Base-by-base conservation (phyloP, 192 early-diverging fungal species). In the Oehlia diaphana region DNA sequence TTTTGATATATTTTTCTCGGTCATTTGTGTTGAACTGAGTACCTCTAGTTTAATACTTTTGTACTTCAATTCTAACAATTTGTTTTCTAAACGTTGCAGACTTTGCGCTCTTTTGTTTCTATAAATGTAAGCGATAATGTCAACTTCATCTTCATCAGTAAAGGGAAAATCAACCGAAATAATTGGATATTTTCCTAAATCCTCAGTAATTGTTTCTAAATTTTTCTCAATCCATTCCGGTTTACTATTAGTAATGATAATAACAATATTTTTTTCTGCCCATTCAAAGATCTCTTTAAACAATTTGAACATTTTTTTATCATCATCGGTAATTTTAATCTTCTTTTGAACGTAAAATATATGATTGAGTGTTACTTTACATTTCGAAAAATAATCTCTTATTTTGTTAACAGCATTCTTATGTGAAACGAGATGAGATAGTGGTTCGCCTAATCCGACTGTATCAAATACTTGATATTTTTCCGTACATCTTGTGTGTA, bases 241-340 rank as follows among this genome's bases (percentile, higher is more conserved):
- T 28, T 74, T 66, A n/a, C 77, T 73, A 21, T 79, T 72, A 2
- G 81, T 82, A 2, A 82, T 68, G 0, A 82, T 62, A 8, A 82
- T 47, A 42, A 76, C 64, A 65, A 82, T 79, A 28, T 82, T 82
- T 1, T 3, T 53, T 42, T 82, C 72, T 0, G 65, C 49, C 9
- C 72, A 71, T 39, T 26, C 63, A 50, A 82, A 82, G 6, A 74
- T 79, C 23, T 64, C 31, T 76, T 82, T 82, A 70, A 79, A 82
- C 7, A 77, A 33, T 0, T 72, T 44, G 66, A 79, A 82, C 21
- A 58, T 65, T 10, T 71, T 63, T 13, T 28, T 23, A 65, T 75
- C 64, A 14, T 82, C 81, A 28, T 62, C 33, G 28, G 66, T 68
- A 44, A 82, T n/a, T 12, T 72, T 58, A 1, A 64, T 72, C 28